Evolutionary conservation across 129 eudicot species (phyloP), one percentile per base, ranked within the genome.

Genomic region (Helianthus tuberosus): DNA sequence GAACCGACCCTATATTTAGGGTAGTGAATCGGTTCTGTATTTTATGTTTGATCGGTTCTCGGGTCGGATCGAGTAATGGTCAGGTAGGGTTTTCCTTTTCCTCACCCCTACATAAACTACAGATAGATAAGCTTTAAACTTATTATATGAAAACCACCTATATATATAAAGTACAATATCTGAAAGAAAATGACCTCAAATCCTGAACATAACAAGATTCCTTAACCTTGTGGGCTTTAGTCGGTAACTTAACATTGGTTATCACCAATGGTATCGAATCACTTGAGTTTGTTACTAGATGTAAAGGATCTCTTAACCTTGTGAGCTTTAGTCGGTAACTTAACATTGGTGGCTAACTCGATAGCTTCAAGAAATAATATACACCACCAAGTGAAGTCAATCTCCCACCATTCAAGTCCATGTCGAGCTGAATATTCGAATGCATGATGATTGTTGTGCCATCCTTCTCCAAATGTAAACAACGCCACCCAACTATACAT

Each of bases 401-500:
- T 13, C 62, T 92, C 90, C 96, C 96, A 92, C 98, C 98, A 92
- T 74, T 92, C 91, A 5, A 92, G 77, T 12, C 98, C 98, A 73
- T 83, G 82, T 53, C 92, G 67, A 11, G 98, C 98, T 2, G 98
- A 92, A 69, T 83, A 87, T 53, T 92, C 96, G 49, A 92, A 79
- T n/a, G 96, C 92, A 58, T 89, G 96, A 64, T 89, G 96, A 49
- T 89, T 89, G 76, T 89, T 89, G 68, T 89, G 96, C 29, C 29
- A 25, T 25, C 29, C 29, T 25, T 25, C 29, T 25, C 29, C 29
- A 25, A 25, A 25, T 0, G 89, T 75, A 43, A 89, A 60, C 36
- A 89, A 15, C 11, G 96, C 96, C 74, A 88, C 88, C 94, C 90
- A 83, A 83, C 94, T 85, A 59, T 3, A 46, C 20, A 25, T 8